Evolutionary conservation across 75 land plant genomes (phyloP).

Genomic region (Larix kaempferi): DNA sequence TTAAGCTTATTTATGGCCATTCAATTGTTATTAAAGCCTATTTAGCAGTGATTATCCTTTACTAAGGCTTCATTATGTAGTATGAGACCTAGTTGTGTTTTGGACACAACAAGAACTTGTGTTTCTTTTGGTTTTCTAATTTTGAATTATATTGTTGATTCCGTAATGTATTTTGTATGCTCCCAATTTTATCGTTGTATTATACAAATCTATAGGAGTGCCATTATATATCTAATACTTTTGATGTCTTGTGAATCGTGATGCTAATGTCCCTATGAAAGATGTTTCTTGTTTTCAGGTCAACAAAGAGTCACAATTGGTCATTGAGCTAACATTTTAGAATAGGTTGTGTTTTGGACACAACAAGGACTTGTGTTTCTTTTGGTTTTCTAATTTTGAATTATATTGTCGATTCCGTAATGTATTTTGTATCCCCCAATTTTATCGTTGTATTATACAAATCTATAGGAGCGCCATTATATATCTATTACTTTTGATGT

Average conservation of each 20-base stretch:
- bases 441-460: background rate
- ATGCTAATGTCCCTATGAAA: background rate
- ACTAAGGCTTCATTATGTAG: too few species aligned
- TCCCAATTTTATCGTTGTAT: background rate
- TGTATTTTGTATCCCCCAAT: background rate
- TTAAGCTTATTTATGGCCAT: too few species aligned
- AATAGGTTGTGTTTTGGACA: background rate
- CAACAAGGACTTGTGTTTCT: too few species aligned
- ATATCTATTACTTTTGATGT: background rate
- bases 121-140: too few species aligned
- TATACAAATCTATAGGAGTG: background rate
- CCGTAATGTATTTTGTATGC: background rate
- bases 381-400: too few species aligned
- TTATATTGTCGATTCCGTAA: too few species aligned
- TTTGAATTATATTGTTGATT: too few species aligned
- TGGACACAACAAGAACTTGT: too few species aligned
- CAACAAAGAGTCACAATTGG: background rate
- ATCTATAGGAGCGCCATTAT: background rate
- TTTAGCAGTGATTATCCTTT: too few species aligned
- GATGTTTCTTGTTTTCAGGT: background rate
- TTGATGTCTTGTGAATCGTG: background rate
- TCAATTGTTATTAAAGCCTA: too few species aligned
- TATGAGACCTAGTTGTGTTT: too few species aligned
- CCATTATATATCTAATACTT: background rate
- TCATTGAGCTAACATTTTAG: background rate